phyloP scores from a whole-genome alignment of 345 rosid genomes.

The Citrus reticulata region DNA sequence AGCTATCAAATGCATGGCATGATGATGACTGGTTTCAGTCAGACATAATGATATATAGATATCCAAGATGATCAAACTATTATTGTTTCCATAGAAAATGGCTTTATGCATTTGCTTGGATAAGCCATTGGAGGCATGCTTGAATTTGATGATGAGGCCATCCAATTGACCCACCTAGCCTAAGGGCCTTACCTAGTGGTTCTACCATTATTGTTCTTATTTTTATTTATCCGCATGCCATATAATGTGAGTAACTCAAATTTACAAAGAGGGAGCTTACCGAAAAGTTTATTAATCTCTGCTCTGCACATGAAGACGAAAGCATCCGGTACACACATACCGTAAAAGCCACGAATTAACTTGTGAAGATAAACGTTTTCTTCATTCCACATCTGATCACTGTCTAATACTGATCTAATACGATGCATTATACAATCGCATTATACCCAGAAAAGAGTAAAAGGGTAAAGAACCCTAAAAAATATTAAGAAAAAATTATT shows the following conservation, averaged over 20 bases:
- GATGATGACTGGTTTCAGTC: neutral
- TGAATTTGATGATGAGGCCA: neutral
- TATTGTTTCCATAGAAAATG: neutral
- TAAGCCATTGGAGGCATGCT: neutral
- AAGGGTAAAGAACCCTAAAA: too few species aligned
- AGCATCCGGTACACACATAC: neutral
- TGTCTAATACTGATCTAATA: too few species aligned
- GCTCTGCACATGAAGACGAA: neutral
- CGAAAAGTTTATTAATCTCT: neutral
- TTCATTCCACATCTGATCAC: neutral
- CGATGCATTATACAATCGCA: slow-evolving; percentile 11
- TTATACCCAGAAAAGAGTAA: slow-evolving; percentile 3
- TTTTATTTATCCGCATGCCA: too few species aligned
- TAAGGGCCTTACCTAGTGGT: too few species aligned
- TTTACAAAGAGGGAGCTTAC: neutral
- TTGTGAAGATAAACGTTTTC: neutral
- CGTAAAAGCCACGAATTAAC: neutral
- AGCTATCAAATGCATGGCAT: neutral
- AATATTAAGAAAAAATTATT: too few species aligned
- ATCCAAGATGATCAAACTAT: neutral
- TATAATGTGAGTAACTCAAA: neutral
- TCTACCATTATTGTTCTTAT: too few species aligned
- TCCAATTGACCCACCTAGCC: neutral
- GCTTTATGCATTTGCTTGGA: neutral
- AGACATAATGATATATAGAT: neutral